Evolutionary conservation across 2,329 filamentous ascomycete genomes (phyloP), one percentile per base, ranked within the genome.

Genomic region (Microsporum audouinii): DNA sequence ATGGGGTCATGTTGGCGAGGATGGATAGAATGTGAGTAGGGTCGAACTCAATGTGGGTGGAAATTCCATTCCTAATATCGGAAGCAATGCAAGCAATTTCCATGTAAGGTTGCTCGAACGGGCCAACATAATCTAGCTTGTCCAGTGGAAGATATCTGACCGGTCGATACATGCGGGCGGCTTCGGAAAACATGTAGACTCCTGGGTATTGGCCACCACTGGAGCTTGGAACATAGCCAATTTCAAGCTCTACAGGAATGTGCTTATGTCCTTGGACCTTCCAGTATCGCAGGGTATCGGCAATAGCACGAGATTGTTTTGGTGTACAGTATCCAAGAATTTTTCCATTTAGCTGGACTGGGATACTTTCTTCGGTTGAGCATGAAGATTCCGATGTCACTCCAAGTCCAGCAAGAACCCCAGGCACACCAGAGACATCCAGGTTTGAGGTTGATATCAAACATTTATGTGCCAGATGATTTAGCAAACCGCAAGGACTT

Each of bases 1-100:
- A 99, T 2, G 94, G 94, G 0, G 94, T 99, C 87, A 96, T 95
- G 76, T 97, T 97, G 69, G 94, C 94, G 58, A 99, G 82, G 66
- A 99, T 97, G 5, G 92, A 97, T 31, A 99, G 84, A 66, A 99
- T 97, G 75, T 97, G 94, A 36, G 94, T 99, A 1, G 94, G 91
- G 62, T 91, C 87, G 69, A 88, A 89, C 74, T 99, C 94, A 51
- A 97, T 91, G 71, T 99, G 94, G 0, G 91, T 96, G 3, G 90
- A 91, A 69, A 91, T 83, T 57, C 90, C 90, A n/a, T 90, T 88
- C 33, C 88, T 82, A 63, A 97, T 84, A 72, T 99, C 94, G 38
- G 86, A 82, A 57, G 91, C 87, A n/a, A 89, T 86, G 67, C 91
- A 91, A 27, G 94, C 91, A 71, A 99, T 96, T 57, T 91, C 91